Percentiles rank a stretch among this genome's conserved stretches.
These are phyloP conservation scores for Fusarium nisikadoi DNA, from an alignment of 2,329 filamentous ascomycete species.

Conservation along the genomic window DNA sequence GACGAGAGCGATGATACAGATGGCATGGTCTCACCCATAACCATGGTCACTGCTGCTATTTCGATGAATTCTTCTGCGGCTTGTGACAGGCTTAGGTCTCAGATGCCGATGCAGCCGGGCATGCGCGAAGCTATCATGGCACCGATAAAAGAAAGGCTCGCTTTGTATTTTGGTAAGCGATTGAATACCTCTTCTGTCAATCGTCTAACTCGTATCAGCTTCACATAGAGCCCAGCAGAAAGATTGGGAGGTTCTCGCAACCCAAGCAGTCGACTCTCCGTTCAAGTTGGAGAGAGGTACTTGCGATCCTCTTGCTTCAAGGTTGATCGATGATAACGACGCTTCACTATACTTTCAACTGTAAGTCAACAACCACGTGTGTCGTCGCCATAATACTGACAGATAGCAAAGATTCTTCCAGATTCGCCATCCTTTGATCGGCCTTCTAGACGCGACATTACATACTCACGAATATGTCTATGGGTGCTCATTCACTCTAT, in stretches of 20 bases:
- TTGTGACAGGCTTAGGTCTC: slow-evolving; percentile 12
- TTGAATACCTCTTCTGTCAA: accelerated
- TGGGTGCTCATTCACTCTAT: slow-evolving; percentile 7
- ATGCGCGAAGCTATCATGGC: slow-evolving; percentile 19
- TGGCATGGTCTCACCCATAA: not conserved
- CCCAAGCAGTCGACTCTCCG: slow-evolving; percentile 9
- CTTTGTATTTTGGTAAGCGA: slow-evolving; percentile 5
- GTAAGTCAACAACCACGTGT: accelerated
- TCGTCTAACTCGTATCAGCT: not conserved
- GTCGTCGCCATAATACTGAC: accelerated
- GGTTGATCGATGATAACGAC: slow-evolving; percentile 5
- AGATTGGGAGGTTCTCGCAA: slow-evolving; percentile 7
- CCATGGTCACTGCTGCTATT: slow-evolving; percentile 6
- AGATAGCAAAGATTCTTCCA: not conserved
- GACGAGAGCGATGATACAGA: not conserved
- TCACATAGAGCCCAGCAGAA: slow-evolving; percentile 12
- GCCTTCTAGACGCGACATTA: slow-evolving; percentile 3
- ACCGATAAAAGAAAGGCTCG: slow-evolving; percentile 13
- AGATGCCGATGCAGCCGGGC: slow-evolving; percentile 16
- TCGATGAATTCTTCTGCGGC: not conserved
- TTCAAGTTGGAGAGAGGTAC: slow-evolving; percentile 18
- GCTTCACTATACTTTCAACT: slow-evolving; percentile 16
- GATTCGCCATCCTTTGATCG: slow-evolving; percentile 7
- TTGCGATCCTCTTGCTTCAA: slow-evolving; percentile 11
- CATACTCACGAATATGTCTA: slow-evolving; percentile 18